Evolutionary conservation across 2,329 filamentous ascomycete genomes (phyloP).

Genomic region (Fusarium mangiferae): DNA sequence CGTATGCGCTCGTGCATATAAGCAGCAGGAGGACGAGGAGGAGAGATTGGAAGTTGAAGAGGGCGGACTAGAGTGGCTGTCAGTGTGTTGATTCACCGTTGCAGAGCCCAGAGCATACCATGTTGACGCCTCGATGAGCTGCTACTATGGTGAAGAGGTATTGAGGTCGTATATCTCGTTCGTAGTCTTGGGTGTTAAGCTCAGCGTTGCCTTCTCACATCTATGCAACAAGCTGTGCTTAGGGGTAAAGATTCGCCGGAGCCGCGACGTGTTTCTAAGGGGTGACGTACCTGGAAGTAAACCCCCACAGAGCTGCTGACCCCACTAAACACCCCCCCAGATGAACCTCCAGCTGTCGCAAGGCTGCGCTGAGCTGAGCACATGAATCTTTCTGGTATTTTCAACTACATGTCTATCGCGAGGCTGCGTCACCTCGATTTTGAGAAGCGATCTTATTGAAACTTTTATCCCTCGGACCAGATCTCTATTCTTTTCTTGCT

Average conservation of each 20-base stretch:
- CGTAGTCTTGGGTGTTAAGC: background rate
- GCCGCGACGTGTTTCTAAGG: conserved; percentile 30
- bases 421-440: conserved; percentile 21
- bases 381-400: conserved; percentile 22
- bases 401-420: conserved; percentile 34
- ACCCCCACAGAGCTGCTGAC: conserved; percentile 34
- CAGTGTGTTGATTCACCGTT: conserved; percentile 5
- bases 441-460: background rate
- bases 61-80: conserved; percentile 74
- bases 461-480: background rate
- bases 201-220: conserved; percentile 28
- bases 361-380: conserved; percentile 25
- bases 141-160: background rate
- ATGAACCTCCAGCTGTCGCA: conserved; percentile 29
- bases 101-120: conserved; percentile 38
- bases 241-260: conserved; percentile 54
- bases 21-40: conserved; percentile 93
- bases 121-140: conserved; percentile 27
- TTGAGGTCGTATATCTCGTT: background rate
- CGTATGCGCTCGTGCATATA: conserved; percentile 95
- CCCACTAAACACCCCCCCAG: conserved; percentile 31
- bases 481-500: background rate
- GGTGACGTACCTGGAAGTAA: conserved; percentile 35
- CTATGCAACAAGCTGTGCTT: conserved; percentile 43
- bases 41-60: conserved; percentile 99